Evolutionary conservation across 805 yeast species (phyloP), one percentile per base, ranked within the genome.

Genomic region (Spathaspora hagerdaliae): DNA sequence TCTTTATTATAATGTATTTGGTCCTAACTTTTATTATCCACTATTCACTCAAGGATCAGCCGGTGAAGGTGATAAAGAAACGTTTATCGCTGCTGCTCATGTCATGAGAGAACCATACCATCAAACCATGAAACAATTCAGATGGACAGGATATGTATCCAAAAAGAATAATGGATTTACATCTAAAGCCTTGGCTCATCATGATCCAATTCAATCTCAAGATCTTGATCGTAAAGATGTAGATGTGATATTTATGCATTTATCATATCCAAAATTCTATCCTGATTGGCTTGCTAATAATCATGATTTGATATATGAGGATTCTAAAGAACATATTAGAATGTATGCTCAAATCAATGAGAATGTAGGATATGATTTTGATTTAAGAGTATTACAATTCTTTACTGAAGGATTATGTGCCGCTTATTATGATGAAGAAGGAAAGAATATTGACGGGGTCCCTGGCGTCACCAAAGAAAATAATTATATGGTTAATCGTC

Each of bases 51-150:
- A 84, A 57, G 88, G 88, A 4, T 71, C 80, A 26, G 82, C 88
- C 1, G 92, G 92, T 27, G 86, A 85, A 66, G 91, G 92, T 42
- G 92, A 85, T 57, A 85, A 85, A 58, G 92, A 85, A 56, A 83
- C 92, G 0, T 84, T 83, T 52, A 75, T 81, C 35, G 79, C 85
- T 8, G 90, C 88, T 1, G 87, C 90, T 3, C 71, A 74, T 44
- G 82, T 67, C 1, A 55, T 78, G 56, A 52, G 61, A 0, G 63
- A 68, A 43, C 73, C 78, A 2, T 81, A 72, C 59, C 79, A 75
- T 57, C 90, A 83, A 60, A 60, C 66, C 63, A 56, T 46, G 55
- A 80, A 58, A 71, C 78, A 47, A 38, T 71, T 71, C 52, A 49
- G 53, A 39, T 71, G 74, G 74, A 57, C 60, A 8, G 74, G 74